Conservation (phyloP, 352 stramenopile species). For the Phytophthora boehmeriae region DNA sequence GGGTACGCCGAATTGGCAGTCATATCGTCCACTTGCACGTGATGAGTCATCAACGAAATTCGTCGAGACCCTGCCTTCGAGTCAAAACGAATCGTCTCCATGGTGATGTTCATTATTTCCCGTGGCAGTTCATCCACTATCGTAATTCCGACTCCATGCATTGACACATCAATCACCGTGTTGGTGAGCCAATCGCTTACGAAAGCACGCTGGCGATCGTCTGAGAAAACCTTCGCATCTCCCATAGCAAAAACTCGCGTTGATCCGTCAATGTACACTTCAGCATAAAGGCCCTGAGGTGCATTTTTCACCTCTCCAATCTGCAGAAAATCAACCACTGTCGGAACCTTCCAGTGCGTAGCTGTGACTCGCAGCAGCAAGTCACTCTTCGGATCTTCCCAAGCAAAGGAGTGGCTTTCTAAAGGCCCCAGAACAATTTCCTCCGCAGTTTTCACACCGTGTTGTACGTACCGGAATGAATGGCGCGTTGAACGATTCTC, state of each 20-base stretch:
- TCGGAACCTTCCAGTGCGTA: conserved; percentile 70
- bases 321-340: conserved; percentile 74
- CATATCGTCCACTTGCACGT: conserved; percentile 91
- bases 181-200: conserved; percentile 79
- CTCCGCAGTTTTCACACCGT: conserved; percentile 58
- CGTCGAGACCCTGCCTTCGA: conserved; percentile 55
- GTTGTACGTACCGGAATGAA: conserved; percentile 79
- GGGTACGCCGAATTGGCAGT: conserved; percentile 71
- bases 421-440: conserved; percentile 73
- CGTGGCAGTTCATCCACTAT: conserved; percentile 78
- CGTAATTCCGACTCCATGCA: conserved; percentile 80
- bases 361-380: conserved; percentile 66
- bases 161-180: conserved; percentile 71
- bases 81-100: conserved; percentile 80
- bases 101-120: conserved; percentile 87
- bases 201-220: conserved; percentile 58
- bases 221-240: conserved; percentile 66
- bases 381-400: conserved; percentile 72
- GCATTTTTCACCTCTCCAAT: conserved; percentile 67
- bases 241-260: conserved; percentile 84
- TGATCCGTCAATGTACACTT: conserved; percentile 87
- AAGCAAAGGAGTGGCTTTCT: conserved; percentile 82
- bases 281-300: conserved; percentile 62
- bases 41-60: conserved; percentile 71
- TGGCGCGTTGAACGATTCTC: conserved; percentile 83